phyloP scores from a whole-genome alignment of 306 rosid genomes.

The Cicer bijugum region DNA sequence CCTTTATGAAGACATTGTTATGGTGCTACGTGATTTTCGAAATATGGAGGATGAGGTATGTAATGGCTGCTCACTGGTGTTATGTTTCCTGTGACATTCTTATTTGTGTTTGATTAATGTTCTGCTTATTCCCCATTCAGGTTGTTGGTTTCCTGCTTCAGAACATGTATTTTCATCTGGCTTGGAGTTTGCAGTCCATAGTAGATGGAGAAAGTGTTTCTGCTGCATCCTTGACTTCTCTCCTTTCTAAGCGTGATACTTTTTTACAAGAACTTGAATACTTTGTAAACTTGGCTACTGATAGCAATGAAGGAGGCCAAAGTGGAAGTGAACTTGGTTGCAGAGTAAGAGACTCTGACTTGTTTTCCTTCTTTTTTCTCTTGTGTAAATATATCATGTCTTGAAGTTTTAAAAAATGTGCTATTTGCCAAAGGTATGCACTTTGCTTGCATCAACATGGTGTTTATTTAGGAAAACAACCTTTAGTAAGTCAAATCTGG shows the following conservation, averaged over 20 bases:
- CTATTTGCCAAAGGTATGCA: conserved; percentile 69
- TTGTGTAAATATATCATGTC: conserved; percentile 10
- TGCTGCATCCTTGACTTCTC: conserved; percentile 62
- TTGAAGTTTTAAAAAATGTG: conserved; percentile 47
- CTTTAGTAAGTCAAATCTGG: conserved; percentile 66
- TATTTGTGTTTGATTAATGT: conserved; percentile 41
- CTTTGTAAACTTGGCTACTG: conserved; percentile 62
- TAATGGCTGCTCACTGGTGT: conserved; percentile 41
- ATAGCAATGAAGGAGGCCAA: conserved; percentile 54
- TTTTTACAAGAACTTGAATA: conserved; percentile 72
- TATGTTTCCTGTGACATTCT: conserved; percentile 26
- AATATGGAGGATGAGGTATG: conserved; percentile 82
- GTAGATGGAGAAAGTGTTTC: conserved; percentile 60
- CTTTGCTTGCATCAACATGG: conserved; percentile 71
- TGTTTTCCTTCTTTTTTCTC: conserved; percentile 37
- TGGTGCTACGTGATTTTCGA: conserved; percentile 64
- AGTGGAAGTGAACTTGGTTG: conserved; percentile 72
- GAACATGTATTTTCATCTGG: conserved; percentile 73
- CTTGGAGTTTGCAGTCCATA: conserved; percentile 70
- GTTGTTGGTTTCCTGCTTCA: conserved; percentile 83
- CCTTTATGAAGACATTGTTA: conserved; percentile 71
- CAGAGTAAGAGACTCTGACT: conserved; percentile 64
- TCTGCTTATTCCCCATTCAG: conserved; percentile 56
- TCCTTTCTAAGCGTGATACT: conserved; percentile 64
- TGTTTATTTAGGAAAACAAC: conserved; percentile 57